These are phyloP conservation scores for Coemansia sp. DNA, from an alignment of 192 early-diverging fungal genomes.

Conservation along the genomic window DNA sequence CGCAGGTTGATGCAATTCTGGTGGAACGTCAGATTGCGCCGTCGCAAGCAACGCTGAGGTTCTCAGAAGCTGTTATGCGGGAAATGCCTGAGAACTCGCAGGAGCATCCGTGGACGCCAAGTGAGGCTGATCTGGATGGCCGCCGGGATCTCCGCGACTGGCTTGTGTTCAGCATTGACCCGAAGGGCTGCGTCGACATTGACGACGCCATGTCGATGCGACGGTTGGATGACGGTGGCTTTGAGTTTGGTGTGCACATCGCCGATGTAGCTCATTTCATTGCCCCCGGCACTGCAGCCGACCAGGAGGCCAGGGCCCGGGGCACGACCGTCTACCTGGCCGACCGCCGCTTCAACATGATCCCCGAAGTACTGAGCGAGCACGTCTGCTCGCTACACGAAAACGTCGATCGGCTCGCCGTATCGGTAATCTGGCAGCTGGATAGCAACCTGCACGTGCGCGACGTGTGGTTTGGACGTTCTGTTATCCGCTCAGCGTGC, in stretches of 20 bases:
- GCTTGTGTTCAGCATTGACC: slow-evolving; percentile 69
- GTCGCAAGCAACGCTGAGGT: slow-evolving; percentile 68
- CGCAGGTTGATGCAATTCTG: slow-evolving; percentile 73
- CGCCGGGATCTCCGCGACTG: slow-evolving; percentile 42
- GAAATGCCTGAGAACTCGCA: slow-evolving; percentile 64
- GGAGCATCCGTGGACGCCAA: slow-evolving; percentile 56
- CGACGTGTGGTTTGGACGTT: slow-evolving; percentile 68
- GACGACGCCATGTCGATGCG: slow-evolving; percentile 74
- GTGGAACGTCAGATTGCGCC: slow-evolving; percentile 75
- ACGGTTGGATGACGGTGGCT: slow-evolving; percentile 43
- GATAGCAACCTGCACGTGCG: slow-evolving; percentile 52
- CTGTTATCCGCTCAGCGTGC: slow-evolving; percentile 68
- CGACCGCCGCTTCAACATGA: slow-evolving; percentile 79
- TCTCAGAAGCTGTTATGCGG: slow-evolving; percentile 59
- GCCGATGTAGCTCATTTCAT: slow-evolving; percentile 76
- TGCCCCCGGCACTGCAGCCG: slow-evolving; percentile 58
- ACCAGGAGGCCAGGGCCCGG: slow-evolving; percentile 67
- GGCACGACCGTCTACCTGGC: slow-evolving; percentile 77
- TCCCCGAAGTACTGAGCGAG: slow-evolving; percentile 71
- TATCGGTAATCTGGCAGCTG: slow-evolving; percentile 70
- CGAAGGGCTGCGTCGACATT: slow-evolving; percentile 74
- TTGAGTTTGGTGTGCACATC: slow-evolving; percentile 76
- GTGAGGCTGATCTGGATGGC: slow-evolving; percentile 21
- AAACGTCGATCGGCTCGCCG: slow-evolving; percentile 65
- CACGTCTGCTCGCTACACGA: slow-evolving; percentile 67